Evolutionary conservation across 345 rosid genomes (phyloP), one percentile per base, ranked within the genome.

Genomic region (Hirschfeldia incana): DNA sequence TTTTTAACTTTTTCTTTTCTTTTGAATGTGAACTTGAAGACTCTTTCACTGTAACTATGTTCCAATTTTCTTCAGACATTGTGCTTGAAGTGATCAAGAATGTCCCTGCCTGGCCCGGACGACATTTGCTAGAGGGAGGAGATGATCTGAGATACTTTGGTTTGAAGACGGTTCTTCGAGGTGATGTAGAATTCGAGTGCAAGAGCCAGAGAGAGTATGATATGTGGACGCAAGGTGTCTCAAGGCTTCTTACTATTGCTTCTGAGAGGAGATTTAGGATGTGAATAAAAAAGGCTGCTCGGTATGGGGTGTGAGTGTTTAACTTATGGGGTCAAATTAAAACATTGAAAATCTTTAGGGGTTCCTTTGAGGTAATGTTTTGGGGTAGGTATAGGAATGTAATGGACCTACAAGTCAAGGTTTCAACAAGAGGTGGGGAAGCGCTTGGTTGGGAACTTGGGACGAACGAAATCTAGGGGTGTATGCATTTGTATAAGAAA

Each of bases 81-180:
- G 96, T 96, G n/a, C 67, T 93, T 78, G 94, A 88, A 83, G 99
- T 96, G 68, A 83, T 92, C 67, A 89, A 86, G 70, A 87, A 93
- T 78, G 81, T 96, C 83, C 97, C 97, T 0, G 92, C 97, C 0
- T 96, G 99, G 99, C 86, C 97, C 0, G 94, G 95, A n/a, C 88
- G 98, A 16, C 94, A 93, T 87, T 85, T 96, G 78, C 91, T 96
- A 3, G 93, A 89, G 53, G 98, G 95, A 1, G 93, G 98, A 0
- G 97, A 96, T 81, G 46, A 93, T 46, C 80, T 93, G n/a, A 72
- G 97, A 58, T 93, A 96, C 82, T 96, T 96, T 0, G 99, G 85
- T 17, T 83, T 92, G 73, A 89, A 91, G 92, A 92, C 97, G 0
- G 86, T 80, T 44, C 13, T 85, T 0, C 83, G 96, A 77, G 97